Evolutionary conservation across 768 basidiomycete genomes (phyloP), one percentile per base, ranked within the genome.

Genomic region (Mrakia frigida): DNA sequence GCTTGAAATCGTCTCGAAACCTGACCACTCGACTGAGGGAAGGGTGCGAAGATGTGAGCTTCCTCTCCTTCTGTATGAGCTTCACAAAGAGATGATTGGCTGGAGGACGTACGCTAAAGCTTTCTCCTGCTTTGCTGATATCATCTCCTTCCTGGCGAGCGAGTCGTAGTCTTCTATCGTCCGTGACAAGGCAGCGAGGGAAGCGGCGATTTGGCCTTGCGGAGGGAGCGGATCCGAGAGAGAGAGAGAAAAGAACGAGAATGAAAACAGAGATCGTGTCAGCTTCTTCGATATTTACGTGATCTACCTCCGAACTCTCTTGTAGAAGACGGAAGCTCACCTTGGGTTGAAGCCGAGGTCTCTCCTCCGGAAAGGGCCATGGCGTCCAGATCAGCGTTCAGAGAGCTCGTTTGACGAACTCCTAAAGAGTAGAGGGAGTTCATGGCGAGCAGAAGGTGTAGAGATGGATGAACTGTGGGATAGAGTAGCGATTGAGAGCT

Each of bases 91-190:
- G 4, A 10, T 76, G 67, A 21, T 56, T 59, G 84, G 88, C 80
- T 80, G 94, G 92, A 91, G 90, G 82, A 71, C 75, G 13, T 39
- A 76, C 75, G 46, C 39, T 6, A 91, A 87, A 0, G 95, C 97
- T 85, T 98, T 98, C 85, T 98, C 96, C 83, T 94, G 90, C 85
- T 97, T 98, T 63, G 92, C 90, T 80, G 92, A 93, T 72, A 98
- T 94, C 81, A 97, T 93, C 84, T 99, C 97, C 78, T 95, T 87
- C 85, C 91, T 92, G 0, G 92, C 93, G 92, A 98, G 94, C 13
- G 92, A 91, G 80, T 98, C 95, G 81, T 96, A 98, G 82, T 99
- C 97, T 78, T 98, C 95, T 79, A 98, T 90, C 73, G 97, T 94
- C 75, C 97, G 86, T 70, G 92, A 90, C 88, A 98, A 90, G 2